Evolutionary conservation across 2,329 filamentous ascomycete species (phyloP).

Genomic region (Lanzia echinophila): DNA sequence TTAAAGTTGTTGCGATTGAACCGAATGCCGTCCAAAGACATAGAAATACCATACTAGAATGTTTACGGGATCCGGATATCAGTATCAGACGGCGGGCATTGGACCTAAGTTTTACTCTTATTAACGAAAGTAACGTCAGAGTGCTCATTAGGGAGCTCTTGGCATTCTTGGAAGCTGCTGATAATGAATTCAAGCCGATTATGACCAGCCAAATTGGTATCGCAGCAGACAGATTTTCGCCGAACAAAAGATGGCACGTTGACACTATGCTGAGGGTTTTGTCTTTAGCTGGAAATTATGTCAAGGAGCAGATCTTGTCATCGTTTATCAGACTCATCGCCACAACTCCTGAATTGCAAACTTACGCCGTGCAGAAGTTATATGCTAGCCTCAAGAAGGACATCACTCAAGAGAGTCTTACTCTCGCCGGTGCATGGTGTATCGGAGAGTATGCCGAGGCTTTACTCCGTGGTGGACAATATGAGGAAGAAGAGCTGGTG

Average conservation of each 20-base stretch:
- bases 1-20: conserved; percentile 96
- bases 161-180: conserved; percentile 92
- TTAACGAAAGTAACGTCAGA: conserved; percentile 93
- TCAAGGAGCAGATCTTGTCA: conserved; percentile 95
- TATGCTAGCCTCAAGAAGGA: conserved; percentile 89
- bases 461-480: conserved; percentile 80
- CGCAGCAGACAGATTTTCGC: conserved; percentile 89
- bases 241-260: conserved; percentile 97
- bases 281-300: conserved; percentile 89
- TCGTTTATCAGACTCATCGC: conserved; percentile 95
- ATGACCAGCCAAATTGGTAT: conserved; percentile 99
- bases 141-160: conserved; percentile 89
- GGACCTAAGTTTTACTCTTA: conserved; percentile 94
- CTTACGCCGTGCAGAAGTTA: conserved; percentile 92
- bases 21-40: conserved; percentile 96
- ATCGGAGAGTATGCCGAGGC: conserved; percentile 95
- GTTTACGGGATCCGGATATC: conserved; percentile 92
- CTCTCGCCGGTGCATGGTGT: conserved; percentile 89
- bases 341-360: conserved; percentile 89
- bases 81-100: conserved; percentile 93
- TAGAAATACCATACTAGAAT: conserved; percentile 95
- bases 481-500: conserved; percentile 89
- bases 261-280: conserved; percentile 95
- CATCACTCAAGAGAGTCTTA: conserved; percentile 94
- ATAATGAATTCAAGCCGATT: conserved; percentile 96